Evolutionary conservation across 2,329 filamentous ascomycete genomes (phyloP), one percentile per base, ranked within the genome.

Genomic region (Pestalotiopsis sp.): DNA sequence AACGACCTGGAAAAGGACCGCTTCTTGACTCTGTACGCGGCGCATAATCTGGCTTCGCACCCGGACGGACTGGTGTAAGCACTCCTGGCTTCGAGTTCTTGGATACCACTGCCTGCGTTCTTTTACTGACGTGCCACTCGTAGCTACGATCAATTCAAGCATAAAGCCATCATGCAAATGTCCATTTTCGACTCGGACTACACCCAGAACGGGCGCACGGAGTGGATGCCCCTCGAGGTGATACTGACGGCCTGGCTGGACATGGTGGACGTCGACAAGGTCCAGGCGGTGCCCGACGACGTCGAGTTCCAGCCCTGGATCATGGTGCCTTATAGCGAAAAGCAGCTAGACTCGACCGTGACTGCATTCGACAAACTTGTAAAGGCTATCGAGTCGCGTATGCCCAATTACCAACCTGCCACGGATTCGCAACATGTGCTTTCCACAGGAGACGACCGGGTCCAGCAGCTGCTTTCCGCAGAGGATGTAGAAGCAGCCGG

Each of bases 141-240:
- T 13, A 63, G 60, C 17, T 63, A 39, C n/a, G 62, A 64, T 36
- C 41, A 64, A 45, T 13, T 52, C 27, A 31, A 49, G 38, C 38
- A 64, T 31, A 64, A 64, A 39, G 62, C 62, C 20, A 52, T 49
- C 27, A 39, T 64, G 38, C 62, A 56, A 64, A 64, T 52, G 41
- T 52, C 62, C 11, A 64, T 64, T 13, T 45, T n/a, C 17, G 62
- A 64, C 23, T 23, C 20, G 7, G 60, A 63, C 36, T 11, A 39
- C 14, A 23, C 57, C 23, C n/a, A 23, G 38, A 63, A 63, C 31
- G 60, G 60, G 31, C 31, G 38, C 20, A 14, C 38, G 23, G 41
- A 49, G 20, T 64, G 62, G 62, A 23, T 49, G 11, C 41, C 23
- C 2, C 41, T 64, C 17, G 62, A 64, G 25, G 41, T n/a, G 12